phyloP scores from a whole-genome alignment of 2,329 filamentous ascomycete genomes.

The Graphilbum ipis-grandicollis region DNA sequence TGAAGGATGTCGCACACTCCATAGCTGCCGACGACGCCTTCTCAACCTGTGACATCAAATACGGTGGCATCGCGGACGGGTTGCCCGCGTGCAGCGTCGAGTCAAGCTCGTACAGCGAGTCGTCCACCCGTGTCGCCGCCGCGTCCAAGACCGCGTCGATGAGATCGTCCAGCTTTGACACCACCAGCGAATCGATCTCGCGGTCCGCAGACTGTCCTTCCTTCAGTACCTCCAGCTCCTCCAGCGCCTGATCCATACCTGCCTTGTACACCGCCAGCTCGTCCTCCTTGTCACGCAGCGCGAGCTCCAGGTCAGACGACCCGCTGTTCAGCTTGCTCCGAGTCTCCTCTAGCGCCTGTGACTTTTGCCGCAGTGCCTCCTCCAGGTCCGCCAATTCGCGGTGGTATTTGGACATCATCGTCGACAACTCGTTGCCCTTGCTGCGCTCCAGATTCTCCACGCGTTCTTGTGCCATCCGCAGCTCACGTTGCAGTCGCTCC shows the following conservation, averaged over 20 bases:
- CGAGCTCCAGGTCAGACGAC: constrained; percentile 68
- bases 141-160: constrained; percentile 93
- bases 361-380: constrained; percentile 79
- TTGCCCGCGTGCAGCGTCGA: constrained; percentile 98
- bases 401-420: constrained; percentile 91
- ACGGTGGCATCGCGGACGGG: constrained; percentile 88
- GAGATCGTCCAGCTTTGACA: constrained; percentile 89
- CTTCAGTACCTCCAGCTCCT: constrained; percentile 81
- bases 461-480: constrained; percentile 79
- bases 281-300: constrained; percentile 86
- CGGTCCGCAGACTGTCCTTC: constrained; percentile 61
- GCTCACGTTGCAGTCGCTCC: constrained; percentile 85
- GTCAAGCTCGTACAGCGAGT: constrained; percentile 91
- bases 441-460: constrained; percentile 82
- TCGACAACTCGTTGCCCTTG: constrained; percentile 89
- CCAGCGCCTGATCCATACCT: constrained; percentile 87
- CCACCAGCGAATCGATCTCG: constrained; percentile 77
- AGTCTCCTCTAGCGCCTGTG: constrained; percentile 67
- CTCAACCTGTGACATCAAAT: constrained; percentile 91
- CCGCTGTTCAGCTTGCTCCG: constrained; percentile 64
- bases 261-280: constrained; percentile 97
- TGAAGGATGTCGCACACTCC: constrained; percentile 95
- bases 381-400: constrained; percentile 94
- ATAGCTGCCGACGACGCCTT: constrained; percentile 89
- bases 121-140: constrained; percentile 84